Evolutionary conservation across 179 eudicot species (phyloP).

Genomic region (Pouteria campechiana): DNA sequence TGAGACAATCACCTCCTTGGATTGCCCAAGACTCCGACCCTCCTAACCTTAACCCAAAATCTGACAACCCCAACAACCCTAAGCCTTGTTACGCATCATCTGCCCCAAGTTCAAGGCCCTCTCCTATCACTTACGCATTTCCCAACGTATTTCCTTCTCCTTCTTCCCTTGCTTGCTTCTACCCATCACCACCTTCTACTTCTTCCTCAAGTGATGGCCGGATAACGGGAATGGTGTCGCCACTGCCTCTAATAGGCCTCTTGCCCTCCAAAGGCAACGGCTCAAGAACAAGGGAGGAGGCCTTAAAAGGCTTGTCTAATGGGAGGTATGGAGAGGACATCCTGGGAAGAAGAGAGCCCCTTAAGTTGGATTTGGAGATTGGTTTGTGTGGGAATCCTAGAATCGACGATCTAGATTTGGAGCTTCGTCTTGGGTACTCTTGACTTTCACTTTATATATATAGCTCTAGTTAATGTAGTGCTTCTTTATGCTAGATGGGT

Average conservation of each 20-base stretch:
- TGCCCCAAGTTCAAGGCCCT: conserved; percentile 3
- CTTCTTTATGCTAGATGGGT: too few relatives aligned
- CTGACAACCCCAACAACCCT: conserved; percentile 8
- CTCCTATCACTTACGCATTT: background rate
- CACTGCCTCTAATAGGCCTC: background rate
- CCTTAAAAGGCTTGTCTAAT: conserved; percentile 1
- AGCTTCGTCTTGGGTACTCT: conserved; percentile 61
- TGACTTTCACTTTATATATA: too few relatives aligned
- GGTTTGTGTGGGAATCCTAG: conserved; percentile 11
- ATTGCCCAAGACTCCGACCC: background rate
- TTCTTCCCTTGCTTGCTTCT: background rate
- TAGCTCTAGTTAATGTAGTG: too few relatives aligned
- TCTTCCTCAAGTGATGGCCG: conserved; percentile 1
- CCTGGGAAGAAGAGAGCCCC: conserved; percentile 6
- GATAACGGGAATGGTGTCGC: conserved; percentile 8
- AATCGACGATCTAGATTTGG: conserved; percentile 62
- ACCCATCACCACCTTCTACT: background rate
- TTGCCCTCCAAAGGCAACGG: background rate
- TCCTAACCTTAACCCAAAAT: conserved; percentile 14
- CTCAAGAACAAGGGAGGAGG: conserved; percentile 1
- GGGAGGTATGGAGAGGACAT: background rate
- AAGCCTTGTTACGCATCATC: conserved; percentile 2
- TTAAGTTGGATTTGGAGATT: conserved; percentile 26
- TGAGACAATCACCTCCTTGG: conserved; percentile 25
- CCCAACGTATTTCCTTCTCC: conserved; percentile 4